Conservation (phyloP, 306 rosid species). For the Rubus idaeus region DNA sequence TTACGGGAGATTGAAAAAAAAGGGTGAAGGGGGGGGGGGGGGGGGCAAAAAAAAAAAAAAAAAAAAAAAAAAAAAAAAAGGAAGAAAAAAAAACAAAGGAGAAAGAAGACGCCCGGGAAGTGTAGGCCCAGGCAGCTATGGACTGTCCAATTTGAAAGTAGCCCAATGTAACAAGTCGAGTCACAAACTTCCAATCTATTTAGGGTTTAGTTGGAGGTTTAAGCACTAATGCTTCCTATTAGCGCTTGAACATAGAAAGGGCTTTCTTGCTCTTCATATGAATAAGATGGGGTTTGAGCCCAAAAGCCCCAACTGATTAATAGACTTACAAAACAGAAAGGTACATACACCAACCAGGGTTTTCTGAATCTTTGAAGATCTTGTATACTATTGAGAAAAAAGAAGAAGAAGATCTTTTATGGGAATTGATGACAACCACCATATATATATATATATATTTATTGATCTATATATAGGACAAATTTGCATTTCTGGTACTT, state of each 20-base stretch:
- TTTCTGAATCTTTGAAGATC: background rate
- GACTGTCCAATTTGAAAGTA: too few relatives aligned
- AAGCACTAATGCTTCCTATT: background rate
- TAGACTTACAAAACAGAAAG: background rate
- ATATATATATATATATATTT: too few relatives aligned
- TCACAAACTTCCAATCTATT: too few relatives aligned
- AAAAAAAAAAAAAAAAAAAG: too few relatives aligned
- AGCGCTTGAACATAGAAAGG: background rate
- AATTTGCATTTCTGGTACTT: background rate
- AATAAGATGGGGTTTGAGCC: background rate
- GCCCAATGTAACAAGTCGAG: too few relatives aligned
- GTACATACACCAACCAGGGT: background rate
- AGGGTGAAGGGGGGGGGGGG: too few relatives aligned
- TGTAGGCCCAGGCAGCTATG: too few relatives aligned
- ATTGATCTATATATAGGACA: background rate
- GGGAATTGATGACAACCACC: constrained; percentile 26
- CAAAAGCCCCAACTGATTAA: background rate
- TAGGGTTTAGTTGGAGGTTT: background rate
- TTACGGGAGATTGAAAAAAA: too few relatives aligned
- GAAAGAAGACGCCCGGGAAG: too few relatives aligned
- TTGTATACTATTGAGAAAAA: background rate
- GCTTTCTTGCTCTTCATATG: background rate
- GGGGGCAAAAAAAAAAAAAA: too few relatives aligned
- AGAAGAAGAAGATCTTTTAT: constrained; percentile 10
- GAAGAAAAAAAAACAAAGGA: too few relatives aligned